Evolutionary conservation across 306 rosid genomes (phyloP).

Genomic region (Corylus avellana): DNA sequence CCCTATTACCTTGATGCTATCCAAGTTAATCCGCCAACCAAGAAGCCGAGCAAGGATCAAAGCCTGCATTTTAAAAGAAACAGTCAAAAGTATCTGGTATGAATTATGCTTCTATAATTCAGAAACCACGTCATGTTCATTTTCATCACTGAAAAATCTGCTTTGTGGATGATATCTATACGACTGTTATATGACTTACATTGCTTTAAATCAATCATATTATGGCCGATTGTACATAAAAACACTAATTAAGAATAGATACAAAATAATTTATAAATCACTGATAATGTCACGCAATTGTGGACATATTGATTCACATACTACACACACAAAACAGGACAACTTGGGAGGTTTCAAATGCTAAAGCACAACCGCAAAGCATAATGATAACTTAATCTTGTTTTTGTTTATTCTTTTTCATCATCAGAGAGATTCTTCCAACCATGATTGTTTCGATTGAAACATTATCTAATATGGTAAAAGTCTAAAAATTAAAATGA

Average conservation of each 20-base stretch:
- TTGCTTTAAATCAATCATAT: not conserved
- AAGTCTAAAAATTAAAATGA: not conserved
- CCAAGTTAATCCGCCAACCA: constrained; percentile 60
- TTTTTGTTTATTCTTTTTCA: constrained; percentile 1
- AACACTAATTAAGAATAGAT: not conserved
- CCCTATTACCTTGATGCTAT: constrained; percentile 86
- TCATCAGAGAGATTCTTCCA: constrained; percentile 7
- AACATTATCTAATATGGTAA: not conserved
- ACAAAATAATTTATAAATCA: not conserved
- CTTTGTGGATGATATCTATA: not conserved
- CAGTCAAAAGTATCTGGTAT: not conserved
- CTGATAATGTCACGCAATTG: not conserved
- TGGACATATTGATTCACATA: not conserved
- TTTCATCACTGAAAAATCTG: not conserved
- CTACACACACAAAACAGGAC: not conserved
- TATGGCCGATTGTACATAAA: not conserved
- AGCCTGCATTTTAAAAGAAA: constrained; percentile 50
- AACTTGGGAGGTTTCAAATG: constrained; percentile 4
- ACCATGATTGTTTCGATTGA: not conserved
- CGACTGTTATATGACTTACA: not conserved
- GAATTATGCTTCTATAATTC: not conserved
- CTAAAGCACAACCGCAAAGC: constrained; percentile 9
- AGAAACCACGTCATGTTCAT: not conserved
- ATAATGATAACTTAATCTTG: constrained; percentile 8
- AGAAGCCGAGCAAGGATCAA: constrained; percentile 92